Base-by-base conservation (phyloP, 805 yeast genomes). In the Wickerhamomyces sydowiorum region DNA sequence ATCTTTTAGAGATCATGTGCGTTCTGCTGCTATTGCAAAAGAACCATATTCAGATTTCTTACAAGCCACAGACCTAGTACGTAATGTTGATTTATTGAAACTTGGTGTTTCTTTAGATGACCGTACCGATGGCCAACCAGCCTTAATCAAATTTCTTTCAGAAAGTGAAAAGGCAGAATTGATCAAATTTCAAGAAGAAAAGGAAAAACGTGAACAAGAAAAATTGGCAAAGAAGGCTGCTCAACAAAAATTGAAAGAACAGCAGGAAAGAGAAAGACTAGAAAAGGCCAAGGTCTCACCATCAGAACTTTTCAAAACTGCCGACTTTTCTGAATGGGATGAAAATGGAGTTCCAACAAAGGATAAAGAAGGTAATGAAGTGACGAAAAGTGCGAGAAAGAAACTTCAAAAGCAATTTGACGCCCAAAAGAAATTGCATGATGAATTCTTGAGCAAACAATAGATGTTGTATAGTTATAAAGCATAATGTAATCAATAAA, bases 51-150 rank as follows among this genome's bases (percentile, higher is more conserved):
- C 65, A 7, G 75, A 70, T 15, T 72, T 88, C 43, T 69, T 93
- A 37, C 65, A 69, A n/a, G 78, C 86, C 5, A 75, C 89, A 44
- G 99, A 93, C 62, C 61, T 68, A 7, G 62, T 93, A 19, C 77
- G 99, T 54, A 79, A 82, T 51, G 64, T 73, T 15, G 93, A 84
- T 30, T 66, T 93, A 51, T 66, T 88, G 45, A 73, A 78, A 21
- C 66, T 89, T 47, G 93, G 95, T 23, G 83, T 93, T 33, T 79
- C 95, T 1, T 69, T 93, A 42, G 98, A 91, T 60, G 99, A 93
- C 64, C 79, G 97, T 55, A 72, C 80, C 6, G 83, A 75, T 45
- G 89, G 82, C 3, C 78, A 75, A 53, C 73, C 80, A n/a, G 90
- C 97, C 0, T 72, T 93, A 46, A 74, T 93, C 36, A 93, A 93